Evolutionary conservation across 2,329 filamentous ascomycete species (phyloP).

Genomic region (Ceratocystis lukuohia): DNA sequence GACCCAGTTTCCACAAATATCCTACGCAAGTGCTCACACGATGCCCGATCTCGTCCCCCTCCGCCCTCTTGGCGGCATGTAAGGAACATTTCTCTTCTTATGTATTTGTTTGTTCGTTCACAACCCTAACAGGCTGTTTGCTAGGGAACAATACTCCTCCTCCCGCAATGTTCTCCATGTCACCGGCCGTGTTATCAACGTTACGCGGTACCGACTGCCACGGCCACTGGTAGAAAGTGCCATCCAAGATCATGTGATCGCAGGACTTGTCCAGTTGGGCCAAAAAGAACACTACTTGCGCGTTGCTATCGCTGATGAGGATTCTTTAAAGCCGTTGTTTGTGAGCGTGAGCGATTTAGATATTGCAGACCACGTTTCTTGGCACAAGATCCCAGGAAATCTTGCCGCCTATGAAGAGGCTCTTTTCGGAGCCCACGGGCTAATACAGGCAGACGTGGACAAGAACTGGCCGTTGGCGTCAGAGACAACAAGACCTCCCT

Average conservation of each 20-base stretch:
- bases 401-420: conserved; percentile 25
- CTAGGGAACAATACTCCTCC: conserved; percentile 34
- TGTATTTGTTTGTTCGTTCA: not conserved
- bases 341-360: conserved; percentile 32
- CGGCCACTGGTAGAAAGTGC: not conserved
- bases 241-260: not conserved
- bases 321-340: conserved; percentile 33
- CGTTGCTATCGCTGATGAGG: conserved; percentile 35
- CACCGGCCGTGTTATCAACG: conserved; percentile 35
- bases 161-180: conserved; percentile 35
- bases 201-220: conserved; percentile 30
- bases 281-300: conserved; percentile 30
- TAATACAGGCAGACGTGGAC: conserved; percentile 26
- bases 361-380: conserved; percentile 32
- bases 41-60: not conserved
- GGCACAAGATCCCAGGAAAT: conserved; percentile 22
- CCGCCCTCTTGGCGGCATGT: conserved; percentile 15
- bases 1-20: not conserved
- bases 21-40: not conserved
- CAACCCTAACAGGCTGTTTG: not conserved
- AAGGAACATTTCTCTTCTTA: not conserved
- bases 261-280: not conserved
- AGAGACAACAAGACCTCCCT: conserved; percentile 30
- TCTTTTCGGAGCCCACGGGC: conserved; percentile 2
- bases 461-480: conserved; percentile 30